phyloP scores from a whole-genome alignment of 495 filamentous ascomycete species.

The Trichocladium antarcticum region DNA sequence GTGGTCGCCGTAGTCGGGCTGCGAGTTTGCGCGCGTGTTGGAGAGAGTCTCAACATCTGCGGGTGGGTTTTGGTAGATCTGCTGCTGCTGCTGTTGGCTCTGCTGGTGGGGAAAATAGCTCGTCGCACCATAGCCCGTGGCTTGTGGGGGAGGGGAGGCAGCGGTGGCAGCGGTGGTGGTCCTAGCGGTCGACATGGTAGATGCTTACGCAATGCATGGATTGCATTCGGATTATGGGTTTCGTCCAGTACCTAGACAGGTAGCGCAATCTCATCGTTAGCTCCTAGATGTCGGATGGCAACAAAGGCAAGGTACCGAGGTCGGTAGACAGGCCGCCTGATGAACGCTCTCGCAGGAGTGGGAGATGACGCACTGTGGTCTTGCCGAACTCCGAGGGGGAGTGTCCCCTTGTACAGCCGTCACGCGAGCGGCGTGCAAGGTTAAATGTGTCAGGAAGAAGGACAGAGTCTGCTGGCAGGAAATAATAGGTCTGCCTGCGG shows the following conservation, averaged over 20 bases:
- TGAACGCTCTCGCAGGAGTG: no score
- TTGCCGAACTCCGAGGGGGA: no score
- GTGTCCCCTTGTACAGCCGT: neutral
- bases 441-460: neutral
- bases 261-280: slow-evolving; percentile 2
- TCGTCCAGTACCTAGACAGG: neutral
- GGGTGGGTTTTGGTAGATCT: slow-evolving; percentile 7
- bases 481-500: neutral
- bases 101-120: slow-evolving; percentile 16
- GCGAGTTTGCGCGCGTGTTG: slow-evolving; percentile 34
- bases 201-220: slow-evolving; percentile 3
- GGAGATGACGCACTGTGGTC: no score
- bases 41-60: slow-evolving; percentile 31
- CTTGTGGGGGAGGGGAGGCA: slow-evolving; percentile 10
- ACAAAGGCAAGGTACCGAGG: neutral
- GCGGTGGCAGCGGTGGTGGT: slow-evolving; percentile 9
- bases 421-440: neutral
- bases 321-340: no score
- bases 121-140: slow-evolving; percentile 5
- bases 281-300: neutral
- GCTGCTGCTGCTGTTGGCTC: slow-evolving; percentile 1
- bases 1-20: slow-evolving; percentile 23
- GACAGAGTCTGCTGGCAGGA: neutral
- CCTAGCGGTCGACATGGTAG: slow-evolving; percentile 19
- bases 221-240: slow-evolving; percentile 4